Evolutionary conservation across 495 filamentous ascomycete genomes (phyloP), one percentile per base, ranked within the genome.

Genomic region (Podospora pseudopauciseta): DNA sequence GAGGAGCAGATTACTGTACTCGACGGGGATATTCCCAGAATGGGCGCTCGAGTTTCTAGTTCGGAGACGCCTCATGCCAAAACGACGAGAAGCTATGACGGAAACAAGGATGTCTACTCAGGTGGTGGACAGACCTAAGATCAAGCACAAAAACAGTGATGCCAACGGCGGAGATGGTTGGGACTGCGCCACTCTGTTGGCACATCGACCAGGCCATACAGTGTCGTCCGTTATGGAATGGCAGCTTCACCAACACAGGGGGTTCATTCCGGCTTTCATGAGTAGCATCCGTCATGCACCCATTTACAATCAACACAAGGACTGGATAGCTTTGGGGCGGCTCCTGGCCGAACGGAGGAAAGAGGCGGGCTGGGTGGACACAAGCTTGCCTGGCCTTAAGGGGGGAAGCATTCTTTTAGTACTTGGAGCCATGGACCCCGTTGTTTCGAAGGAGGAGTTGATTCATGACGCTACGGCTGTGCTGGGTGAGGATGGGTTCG

Each of bases 241-340:
- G 87, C 86, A 89, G 72, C 69, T 86, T n/a, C 73, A 74, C 9
- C 69, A 79, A 49, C 86, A 90, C 70, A 59, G 75, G 19, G 88
- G 88, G 7, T 90, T 86, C 68, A 72, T 87, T 6, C 76, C 73
- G 11, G 79, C 84, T 32, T 90, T 89, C 70, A 79, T 87, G 71
- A 83, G 80, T 70, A 84, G 80, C 18, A 85, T 88, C 28, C 75
- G 80, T 23, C 71, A 84, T 65, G 83, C 84, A 5, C 85, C 86
- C 7, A 79, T 89, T n/a, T 82, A 83, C 73, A 82, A 82, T n/a
- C 81, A 84, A 72, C 75, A 80, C n/a, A 72, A 79, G 63, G 77
- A 83, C 27, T 94, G 91, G 91, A 69, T 73, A 20, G 79, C 78
- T 5, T 80, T 93, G 53, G 86, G 86, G 1, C 68, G 68, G 20